phyloP scores from a whole-genome alignment of 2,329 filamentous ascomycete genomes.

The Parastagonospora avenae region DNA sequence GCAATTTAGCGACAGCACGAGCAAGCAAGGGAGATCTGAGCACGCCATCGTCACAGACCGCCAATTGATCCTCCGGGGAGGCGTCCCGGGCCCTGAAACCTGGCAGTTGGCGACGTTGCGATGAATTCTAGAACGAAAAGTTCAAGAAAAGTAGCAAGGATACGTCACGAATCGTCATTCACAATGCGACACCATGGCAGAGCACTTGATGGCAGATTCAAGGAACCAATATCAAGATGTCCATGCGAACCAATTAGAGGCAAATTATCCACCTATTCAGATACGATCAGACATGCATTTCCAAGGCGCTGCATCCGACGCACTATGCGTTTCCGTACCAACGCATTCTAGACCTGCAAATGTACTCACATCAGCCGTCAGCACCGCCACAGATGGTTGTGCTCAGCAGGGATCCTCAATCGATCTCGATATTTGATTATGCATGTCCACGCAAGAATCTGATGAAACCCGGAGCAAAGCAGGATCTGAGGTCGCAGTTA shows the following conservation, averaged over 20 bases:
- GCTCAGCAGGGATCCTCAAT: conserved; percentile 10
- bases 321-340: conserved; percentile 8
- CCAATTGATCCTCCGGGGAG: conserved; percentile 1
- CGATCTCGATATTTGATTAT: conserved; percentile 3
- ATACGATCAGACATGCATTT: conserved; percentile 12
- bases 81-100: conserved; percentile 1
- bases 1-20: background rate
- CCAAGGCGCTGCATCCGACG: conserved; percentile 3
- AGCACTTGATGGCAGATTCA: conserved; percentile 1
- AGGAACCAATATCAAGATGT: background rate
- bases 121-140: background rate
- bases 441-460: conserved; percentile 3
- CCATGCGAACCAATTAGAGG: background rate
- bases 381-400: conserved; percentile 24
- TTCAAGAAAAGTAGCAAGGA: background rate
- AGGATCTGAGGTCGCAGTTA: conserved; percentile 28
- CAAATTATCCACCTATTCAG: conserved; percentile 16
- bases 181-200: background rate
- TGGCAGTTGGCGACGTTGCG: background rate
- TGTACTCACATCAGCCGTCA: conserved; percentile 6
- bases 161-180: conserved; percentile 15
- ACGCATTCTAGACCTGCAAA: conserved; percentile 18
- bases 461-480: conserved; percentile 17
- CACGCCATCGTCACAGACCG: conserved; percentile 1
- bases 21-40: background rate